Evolutionary conservation across 1,284 basidiomycete genomes (phyloP), one percentile per base, ranked within the genome.

Genomic region (Stereum hirsutum): DNA sequence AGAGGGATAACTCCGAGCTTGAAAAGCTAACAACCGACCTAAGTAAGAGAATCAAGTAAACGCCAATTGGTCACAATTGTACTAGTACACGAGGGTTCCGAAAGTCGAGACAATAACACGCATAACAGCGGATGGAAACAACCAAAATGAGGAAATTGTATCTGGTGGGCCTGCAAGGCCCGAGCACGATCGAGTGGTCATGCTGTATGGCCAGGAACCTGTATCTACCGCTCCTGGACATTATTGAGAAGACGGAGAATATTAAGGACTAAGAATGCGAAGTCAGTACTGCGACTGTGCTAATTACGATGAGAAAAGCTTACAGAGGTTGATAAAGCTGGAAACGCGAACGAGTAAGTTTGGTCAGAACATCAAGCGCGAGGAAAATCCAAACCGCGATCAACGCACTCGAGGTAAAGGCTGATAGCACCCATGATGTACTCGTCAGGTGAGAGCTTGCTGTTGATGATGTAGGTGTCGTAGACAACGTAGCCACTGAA

Each of bases 401-500:
- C n/a, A 19, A 85, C 81, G 6, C 20, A 42, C 41, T 92, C 89
- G 46, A 92, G 81, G 62, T 92, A 95, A 30, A 95, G 77, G 51
- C 79, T 85, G 59, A 95, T 82, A 36, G 85, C 74, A 39, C 81
- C 90, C 65, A 91, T 68, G 49, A 93, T 90, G 64, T 77, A 93
- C 58, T 94, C 91, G 51, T 93, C 90, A 1, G 89, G 87, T 11
- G 83, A 87, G 27, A 93, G 66, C 44, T 78, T 75, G 49, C 75
- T 78, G 61, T 84, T 88, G 63, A 95, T 89, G 47, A 81, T 60
- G 60, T 84, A 89, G 2, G 91, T 95, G 58, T 94, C 90, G 57
- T 84, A 93, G 51, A 89, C 77, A 51, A 89, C 70, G 54, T 89
- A 89, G 28, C 80, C 87, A 49, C 82, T 87, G 69, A 94, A 94